Evolutionary conservation across 1,284 basidiomycete species (phyloP).

Genomic region (Boletus semigastroideus): DNA sequence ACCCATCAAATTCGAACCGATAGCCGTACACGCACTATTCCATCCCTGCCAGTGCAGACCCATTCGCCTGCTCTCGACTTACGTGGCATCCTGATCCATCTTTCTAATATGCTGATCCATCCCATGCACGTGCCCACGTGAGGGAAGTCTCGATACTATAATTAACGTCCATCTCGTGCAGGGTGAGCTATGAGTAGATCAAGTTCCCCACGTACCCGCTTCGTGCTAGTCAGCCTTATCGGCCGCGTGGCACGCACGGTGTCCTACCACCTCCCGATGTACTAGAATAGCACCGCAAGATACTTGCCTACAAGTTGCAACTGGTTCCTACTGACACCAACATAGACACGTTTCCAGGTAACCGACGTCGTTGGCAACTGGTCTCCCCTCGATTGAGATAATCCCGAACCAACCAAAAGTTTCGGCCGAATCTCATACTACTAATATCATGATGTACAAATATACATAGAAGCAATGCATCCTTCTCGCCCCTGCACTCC

Average conservation of each 20-base stretch:
- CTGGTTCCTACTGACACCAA: background rate
- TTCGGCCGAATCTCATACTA: slow-evolving; percentile 15
- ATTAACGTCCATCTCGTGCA: slow-evolving; percentile 2
- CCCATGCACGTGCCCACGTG: background rate
- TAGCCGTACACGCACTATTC: background rate
- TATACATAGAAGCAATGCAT: too few species aligned
- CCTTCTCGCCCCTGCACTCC: too few species aligned
- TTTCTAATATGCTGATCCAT: background rate
- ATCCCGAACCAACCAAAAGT: background rate
- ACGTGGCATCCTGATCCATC: slow-evolving; percentile 1
- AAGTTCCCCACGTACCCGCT: too few species aligned
- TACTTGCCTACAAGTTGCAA: background rate
- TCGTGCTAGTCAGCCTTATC: background rate
- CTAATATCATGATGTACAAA: too few species aligned
- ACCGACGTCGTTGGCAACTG: background rate
- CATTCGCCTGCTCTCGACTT: background rate
- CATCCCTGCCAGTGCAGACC: background rate
- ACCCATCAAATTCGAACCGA: background rate
- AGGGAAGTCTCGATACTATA: slow-evolving; percentile 1
- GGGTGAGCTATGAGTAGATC: background rate
- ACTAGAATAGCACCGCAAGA: too few species aligned
- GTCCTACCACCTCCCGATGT: too few species aligned
- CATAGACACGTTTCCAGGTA: slow-evolving; percentile 12
- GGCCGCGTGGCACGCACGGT: background rate
- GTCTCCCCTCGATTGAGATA: slow-evolving; percentile 2